Conservation (phyloP, 768 basidiomycete species). For the Lentinula raphanica region DNA sequence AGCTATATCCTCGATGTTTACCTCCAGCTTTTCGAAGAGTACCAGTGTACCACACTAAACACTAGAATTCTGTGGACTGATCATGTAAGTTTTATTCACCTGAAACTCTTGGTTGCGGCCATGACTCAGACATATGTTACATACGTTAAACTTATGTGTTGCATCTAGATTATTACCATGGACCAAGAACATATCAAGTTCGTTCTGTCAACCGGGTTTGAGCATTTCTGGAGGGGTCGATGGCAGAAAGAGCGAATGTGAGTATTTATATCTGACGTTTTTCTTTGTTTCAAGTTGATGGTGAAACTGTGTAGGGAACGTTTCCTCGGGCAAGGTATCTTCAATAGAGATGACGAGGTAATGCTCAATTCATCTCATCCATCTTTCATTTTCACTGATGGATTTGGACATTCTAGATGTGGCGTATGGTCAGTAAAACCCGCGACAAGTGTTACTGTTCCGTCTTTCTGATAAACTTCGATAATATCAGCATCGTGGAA, state of each 20-base stretch:
- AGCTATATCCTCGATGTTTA: constrained; percentile 62
- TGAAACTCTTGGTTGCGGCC: not conserved
- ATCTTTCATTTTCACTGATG: not conserved
- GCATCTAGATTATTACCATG: constrained; percentile 62
- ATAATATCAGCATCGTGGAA: constrained; percentile 49
- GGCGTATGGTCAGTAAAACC: constrained; percentile 52
- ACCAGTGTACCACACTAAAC: constrained; percentile 66
- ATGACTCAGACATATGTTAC: not conserved
- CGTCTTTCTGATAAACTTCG: not conserved
- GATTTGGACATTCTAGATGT: constrained; percentile 31
- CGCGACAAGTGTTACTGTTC: not conserved
- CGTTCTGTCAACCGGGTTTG: constrained; percentile 60
- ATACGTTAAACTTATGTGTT: not conserved
- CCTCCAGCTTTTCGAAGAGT: constrained; percentile 62
- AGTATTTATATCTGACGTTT: constrained; percentile 13
- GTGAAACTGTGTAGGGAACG: constrained; percentile 37
- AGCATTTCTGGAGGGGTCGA: constrained; percentile 61
- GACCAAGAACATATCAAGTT: constrained; percentile 66
- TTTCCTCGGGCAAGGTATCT: constrained; percentile 72
- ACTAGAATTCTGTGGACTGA: constrained; percentile 66
- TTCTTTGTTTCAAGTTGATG: not conserved
- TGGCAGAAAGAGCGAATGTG: constrained; percentile 64
- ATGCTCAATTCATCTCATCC: not conserved
- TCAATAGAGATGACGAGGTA: constrained; percentile 72
- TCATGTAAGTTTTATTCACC: constrained; percentile 38